Percentiles rank a stretch among this genome's conserved stretches.
Evolutionary conservation across 1,139 yeast species (phyloP).

Genomic region (Protomyces macrosporus): DNA sequence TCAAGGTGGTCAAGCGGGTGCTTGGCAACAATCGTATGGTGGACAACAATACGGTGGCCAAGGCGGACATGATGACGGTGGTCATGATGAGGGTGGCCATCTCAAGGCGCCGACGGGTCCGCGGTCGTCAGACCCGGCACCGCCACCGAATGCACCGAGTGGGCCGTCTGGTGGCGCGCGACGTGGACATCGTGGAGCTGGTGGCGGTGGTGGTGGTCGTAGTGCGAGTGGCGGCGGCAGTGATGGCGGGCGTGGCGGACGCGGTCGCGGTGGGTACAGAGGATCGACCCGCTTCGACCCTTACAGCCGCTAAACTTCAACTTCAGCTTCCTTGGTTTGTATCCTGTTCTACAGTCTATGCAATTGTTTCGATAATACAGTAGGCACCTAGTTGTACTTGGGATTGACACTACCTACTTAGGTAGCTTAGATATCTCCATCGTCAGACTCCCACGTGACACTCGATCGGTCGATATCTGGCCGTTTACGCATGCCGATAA

Average conservation of each 20-base stretch:
- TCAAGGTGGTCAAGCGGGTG: slow-evolving; percentile 5
- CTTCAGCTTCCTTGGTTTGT: too few species aligned
- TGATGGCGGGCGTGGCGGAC: slow-evolving; percentile 29
- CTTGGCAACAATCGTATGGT: not conserved
- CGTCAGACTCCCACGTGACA: not conserved
- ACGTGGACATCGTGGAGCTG: not conserved
- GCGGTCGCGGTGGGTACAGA: slow-evolving; percentile 32
- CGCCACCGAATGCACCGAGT: slow-evolving; percentile 18
- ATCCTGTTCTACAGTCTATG: too few species aligned
- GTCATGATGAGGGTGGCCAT: slow-evolving; percentile 6
- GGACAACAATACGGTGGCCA: not conserved
- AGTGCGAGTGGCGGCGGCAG: slow-evolving; percentile 33
- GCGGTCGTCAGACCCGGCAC: slow-evolving; percentile 4
- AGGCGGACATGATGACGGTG: slow-evolving; percentile 18
- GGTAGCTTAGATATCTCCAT: not conserved
- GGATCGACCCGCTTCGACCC: slow-evolving; percentile 40
- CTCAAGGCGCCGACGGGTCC: slow-evolving; percentile 2
- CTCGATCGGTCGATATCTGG: slow-evolving; percentile 1
- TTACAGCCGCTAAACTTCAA: slow-evolving; percentile 33
- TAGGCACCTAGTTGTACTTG: too few species aligned
- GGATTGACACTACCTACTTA: too few species aligned
- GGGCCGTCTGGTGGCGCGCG: slow-evolving; percentile 15
- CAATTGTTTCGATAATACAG: too few species aligned
- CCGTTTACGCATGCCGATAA: slow-evolving; percentile 42
- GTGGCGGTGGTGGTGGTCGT: slow-evolving; percentile 27